Percentiles rank a stretch among this genome's conserved stretches.
phyloP scores from a whole-genome alignment of 228 moss, liverwort and hornwort species.

The Sphagnum magellanicum region DNA sequence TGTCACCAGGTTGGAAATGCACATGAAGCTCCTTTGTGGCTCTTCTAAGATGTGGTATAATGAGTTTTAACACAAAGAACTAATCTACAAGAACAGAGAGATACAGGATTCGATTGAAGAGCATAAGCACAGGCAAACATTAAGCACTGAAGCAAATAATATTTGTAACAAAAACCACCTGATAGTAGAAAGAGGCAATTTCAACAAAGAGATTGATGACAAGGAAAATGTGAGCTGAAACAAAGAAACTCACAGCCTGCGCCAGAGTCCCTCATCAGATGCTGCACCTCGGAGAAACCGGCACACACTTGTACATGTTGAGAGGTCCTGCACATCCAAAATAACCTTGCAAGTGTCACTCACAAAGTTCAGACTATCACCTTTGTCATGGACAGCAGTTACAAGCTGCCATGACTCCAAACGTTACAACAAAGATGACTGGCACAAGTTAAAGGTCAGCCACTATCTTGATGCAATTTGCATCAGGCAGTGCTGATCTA shows the following conservation, averaged over 20 bases:
- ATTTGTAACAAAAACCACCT: background rate
- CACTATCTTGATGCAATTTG: background rate
- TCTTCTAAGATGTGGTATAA: no score
- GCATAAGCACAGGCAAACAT: background rate
- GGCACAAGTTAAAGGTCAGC: background rate
- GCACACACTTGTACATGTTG: constrained; percentile 86
- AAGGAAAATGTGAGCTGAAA: background rate
- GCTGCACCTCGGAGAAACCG: constrained; percentile 79
- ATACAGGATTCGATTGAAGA: background rate
- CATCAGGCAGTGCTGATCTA: background rate
- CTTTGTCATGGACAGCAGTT: no score
- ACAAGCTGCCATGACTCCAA: no score
- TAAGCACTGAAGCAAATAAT: background rate
- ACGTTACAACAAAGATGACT: background rate
- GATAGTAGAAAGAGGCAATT: background rate
- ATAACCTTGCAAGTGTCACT: no score
- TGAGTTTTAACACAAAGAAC: background rate
- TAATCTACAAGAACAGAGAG: background rate
- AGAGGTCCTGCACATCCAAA: constrained; percentile 56
- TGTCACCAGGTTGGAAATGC: no score
- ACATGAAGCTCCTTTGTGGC: no score
- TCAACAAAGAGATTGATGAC: background rate
- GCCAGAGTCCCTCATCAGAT: constrained; percentile 96
- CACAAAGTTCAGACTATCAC: no score
- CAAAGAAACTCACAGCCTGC: constrained; percentile 55